Evolutionary conservation across 176 grass and related monocot genomes (phyloP).

Genomic region (Hsuehochloa calcarea): DNA sequence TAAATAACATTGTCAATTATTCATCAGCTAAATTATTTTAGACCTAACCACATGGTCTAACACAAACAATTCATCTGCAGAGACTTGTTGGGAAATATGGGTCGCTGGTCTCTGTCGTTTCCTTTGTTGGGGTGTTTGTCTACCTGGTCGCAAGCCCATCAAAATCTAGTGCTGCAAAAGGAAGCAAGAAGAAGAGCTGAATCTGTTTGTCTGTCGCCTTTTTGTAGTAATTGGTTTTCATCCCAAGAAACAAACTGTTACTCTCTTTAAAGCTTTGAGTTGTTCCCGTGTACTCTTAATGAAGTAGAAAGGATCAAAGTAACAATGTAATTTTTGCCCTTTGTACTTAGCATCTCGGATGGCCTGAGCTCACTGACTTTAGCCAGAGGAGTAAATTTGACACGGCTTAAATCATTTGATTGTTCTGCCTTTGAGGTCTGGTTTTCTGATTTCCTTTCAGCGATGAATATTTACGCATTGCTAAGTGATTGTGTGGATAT

Average conservation of each 20-base stretch:
- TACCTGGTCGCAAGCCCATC: conserved; percentile 53
- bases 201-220: not conserved
- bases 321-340: not conserved
- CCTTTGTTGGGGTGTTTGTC: conserved; percentile 56
- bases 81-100: conserved; percentile 55
- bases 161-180: conserved; percentile 41
- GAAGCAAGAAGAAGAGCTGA: conserved; percentile 74
- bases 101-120: conserved; percentile 50
- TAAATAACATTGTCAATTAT: no score
- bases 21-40: no score
- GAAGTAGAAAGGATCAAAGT: not conserved
- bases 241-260: not conserved
- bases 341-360: not conserved
- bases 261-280: not conserved
- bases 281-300: not conserved
- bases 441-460: not conserved
- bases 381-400: not conserved
- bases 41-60: no score
- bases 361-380: not conserved
- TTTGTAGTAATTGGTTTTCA: conserved; percentile 5
- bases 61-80: conserved; percentile 34
- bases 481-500: not conserved
- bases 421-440: not conserved
- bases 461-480: not conserved
- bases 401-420: not conserved